Base-by-base conservation (phyloP, 176 grass and related monocot genomes). In the Elaeis guineensis region DNA sequence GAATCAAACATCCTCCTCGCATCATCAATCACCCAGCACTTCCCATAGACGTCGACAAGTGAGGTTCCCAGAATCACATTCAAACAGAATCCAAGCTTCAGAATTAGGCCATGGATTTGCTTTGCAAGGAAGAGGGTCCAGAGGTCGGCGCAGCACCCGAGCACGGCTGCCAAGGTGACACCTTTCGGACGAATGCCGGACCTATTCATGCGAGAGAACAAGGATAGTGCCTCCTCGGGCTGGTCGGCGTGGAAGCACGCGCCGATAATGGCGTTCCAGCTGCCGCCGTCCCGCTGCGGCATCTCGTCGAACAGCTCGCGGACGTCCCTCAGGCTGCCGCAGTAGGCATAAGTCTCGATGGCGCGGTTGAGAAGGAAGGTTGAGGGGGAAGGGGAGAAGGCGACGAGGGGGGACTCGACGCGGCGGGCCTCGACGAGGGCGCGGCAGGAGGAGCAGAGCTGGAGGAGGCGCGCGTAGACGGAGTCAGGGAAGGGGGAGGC, bases 261-360 rank as follows among this genome's bases (percentile, higher is more conserved):
- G 14, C 71, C 60, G 75, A 98, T 82, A 28, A 98, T 70, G 71
- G 87, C 84, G 55, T 97, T 87, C 93, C 93, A 98, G 17, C 87
- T 85, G 54, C 93, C 93, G 19, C 93, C 93, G 25, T 92, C 85
- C 62, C 81, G 84, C 29, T 25, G 59, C 21, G 93, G 84, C 87
- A 98, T 98, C 83, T 65, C 22, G 6, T 98, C 87, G 74, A 98
- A 98, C 75, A 98, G 26, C 14, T 88, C 52, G 64, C 74, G 87
- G 21, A 84, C 93, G 56, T 85, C 76, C 15, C 62, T 50, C 25
- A 82, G 54, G 66, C 79, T 63, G 59, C 84, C 79, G 58, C 76
- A 85, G 12, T 70, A 65, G 3, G 81, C 87, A 0, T 85, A 58
- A 4, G 73, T 69, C 66, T 89, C 87, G 32, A 98, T 85, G 26